These are phyloP conservation scores for Volvox carteri DNA, from an alignment of 163 green algal species.

Conservation along the genomic window DNA sequence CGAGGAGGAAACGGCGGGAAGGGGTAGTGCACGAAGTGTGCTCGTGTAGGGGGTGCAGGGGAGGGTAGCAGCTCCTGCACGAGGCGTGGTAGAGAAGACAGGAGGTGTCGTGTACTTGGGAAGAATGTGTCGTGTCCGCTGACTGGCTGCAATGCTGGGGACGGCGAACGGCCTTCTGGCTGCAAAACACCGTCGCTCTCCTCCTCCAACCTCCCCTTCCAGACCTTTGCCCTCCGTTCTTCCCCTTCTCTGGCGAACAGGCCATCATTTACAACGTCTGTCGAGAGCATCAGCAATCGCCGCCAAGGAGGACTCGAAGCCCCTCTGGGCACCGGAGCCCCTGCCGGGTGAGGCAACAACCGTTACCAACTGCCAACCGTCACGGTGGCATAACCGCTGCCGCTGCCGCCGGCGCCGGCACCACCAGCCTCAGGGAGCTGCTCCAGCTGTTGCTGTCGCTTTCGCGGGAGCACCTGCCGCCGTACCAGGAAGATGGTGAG, in stretches of 20 bases:
- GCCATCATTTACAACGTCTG: slow-evolving; percentile 44
- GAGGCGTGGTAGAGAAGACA: too few species aligned
- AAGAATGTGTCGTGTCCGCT: too few species aligned
- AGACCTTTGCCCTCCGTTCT: too few species aligned
- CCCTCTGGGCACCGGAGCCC: background rate
- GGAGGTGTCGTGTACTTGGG: too few species aligned
- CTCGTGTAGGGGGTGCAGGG: too few species aligned
- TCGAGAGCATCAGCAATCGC: background rate
- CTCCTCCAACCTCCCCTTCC: too few species aligned
- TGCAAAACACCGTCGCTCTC: too few species aligned
- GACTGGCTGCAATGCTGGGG: too few species aligned
- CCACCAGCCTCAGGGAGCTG: slow-evolving; percentile 10
- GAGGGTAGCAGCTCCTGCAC: too few species aligned
- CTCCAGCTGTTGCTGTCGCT: slow-evolving; percentile 24
- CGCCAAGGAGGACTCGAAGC: too few species aligned
- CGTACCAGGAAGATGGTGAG: background rate
- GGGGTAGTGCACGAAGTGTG: too few species aligned
- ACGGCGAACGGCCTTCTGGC: too few species aligned
- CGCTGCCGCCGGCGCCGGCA: background rate
- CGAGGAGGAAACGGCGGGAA: background rate
- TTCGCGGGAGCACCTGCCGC: background rate
- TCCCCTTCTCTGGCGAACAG: background rate
- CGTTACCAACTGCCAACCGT: background rate
- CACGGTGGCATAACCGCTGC: background rate
- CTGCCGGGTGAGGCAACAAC: background rate